Evolutionary conservation across 768 basidiomycete species (phyloP).

Genomic region (Boletus rubroflammeus): DNA sequence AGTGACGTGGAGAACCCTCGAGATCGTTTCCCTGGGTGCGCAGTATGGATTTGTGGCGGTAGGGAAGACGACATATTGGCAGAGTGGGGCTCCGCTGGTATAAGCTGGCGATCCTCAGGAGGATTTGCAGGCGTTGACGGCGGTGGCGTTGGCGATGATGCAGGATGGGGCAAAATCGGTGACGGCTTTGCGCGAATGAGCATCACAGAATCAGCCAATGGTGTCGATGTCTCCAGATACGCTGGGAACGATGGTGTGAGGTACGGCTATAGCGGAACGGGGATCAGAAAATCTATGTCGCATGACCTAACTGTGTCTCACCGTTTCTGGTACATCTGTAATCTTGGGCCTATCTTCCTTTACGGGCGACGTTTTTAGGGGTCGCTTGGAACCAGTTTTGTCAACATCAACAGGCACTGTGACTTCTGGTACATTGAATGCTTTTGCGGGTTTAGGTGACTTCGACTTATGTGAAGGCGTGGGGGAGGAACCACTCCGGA

Average conservation of each 20-base stretch:
- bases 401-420: background rate
- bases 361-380: background rate
- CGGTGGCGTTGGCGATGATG: conserved; percentile 25
- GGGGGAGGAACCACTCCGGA: conserved; percentile 6
- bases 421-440: background rate
- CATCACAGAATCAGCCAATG: conserved; percentile 26
- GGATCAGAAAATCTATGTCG: conserved; percentile 12
- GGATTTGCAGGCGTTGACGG: conserved; percentile 21
- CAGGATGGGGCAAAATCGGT: conserved; percentile 33
- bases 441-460: conserved; percentile 10
- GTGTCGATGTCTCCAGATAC: conserved; percentile 53
- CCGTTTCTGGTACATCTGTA: conserved; percentile 36
- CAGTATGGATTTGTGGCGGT: conserved; percentile 13
- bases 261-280: conserved; percentile 35
- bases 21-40: conserved; percentile 29
- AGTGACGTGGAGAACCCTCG: conserved; percentile 25
- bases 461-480: conserved; percentile 11
- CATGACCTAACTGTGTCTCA: conserved; percentile 22
- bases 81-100: conserved; percentile 4
- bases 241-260: conserved; percentile 56
- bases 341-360: conserved; percentile 25
- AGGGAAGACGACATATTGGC: conserved; percentile 12
- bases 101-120: conserved; percentile 15
- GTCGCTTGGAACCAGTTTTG: background rate
- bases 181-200: conserved; percentile 40